Evolutionary conservation across 1,139 yeast species (phyloP).

Genomic region (Yamadazyma oceani): DNA sequence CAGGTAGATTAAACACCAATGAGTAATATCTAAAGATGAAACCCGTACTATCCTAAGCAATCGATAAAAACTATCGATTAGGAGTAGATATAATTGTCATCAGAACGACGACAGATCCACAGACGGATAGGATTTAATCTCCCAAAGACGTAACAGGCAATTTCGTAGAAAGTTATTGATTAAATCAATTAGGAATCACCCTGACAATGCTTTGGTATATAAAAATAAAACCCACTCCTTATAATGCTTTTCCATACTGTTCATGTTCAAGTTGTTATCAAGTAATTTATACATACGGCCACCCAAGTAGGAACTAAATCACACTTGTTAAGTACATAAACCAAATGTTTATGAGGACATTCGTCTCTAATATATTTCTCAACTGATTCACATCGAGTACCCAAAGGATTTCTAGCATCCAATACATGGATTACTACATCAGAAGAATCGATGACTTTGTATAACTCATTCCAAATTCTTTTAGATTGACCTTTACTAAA

Average conservation of each 20-base stretch:
- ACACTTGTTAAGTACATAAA: conserved; percentile 93
- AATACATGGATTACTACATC: conserved; percentile 95
- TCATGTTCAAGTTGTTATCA: no score
- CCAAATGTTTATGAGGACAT: conserved; percentile 95
- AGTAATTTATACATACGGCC: conserved; percentile 73
- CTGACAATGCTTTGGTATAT: conserved; percentile 72
- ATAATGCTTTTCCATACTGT: no score
- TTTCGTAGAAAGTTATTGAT: conserved; percentile 32
- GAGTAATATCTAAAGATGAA: conserved; percentile 69
- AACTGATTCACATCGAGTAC: conserved; percentile 91
- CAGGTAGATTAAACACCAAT: conserved; percentile 29
- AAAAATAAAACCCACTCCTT: no score
- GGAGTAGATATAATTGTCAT: conserved; percentile 43
- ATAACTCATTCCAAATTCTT: conserved; percentile 97
- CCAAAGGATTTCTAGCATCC: conserved; percentile 97
- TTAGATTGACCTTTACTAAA: conserved; percentile 97
- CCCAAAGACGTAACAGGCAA: conserved; percentile 98
- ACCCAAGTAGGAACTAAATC: conserved; percentile 99
- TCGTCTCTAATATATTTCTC: conserved; percentile 92
- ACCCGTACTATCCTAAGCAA: conserved; percentile 36
- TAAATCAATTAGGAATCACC: conserved; percentile 43
- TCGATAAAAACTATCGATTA: conserved; percentile 42
- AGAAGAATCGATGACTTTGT: conserved; percentile 93
- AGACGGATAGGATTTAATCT: conserved; percentile 65
- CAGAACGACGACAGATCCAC: conserved; percentile 43